These are phyloP conservation scores for Mortierella sp. DNA, from an alignment of 371 early-diverging fungal genomes.

Conservation along the genomic window DNA sequence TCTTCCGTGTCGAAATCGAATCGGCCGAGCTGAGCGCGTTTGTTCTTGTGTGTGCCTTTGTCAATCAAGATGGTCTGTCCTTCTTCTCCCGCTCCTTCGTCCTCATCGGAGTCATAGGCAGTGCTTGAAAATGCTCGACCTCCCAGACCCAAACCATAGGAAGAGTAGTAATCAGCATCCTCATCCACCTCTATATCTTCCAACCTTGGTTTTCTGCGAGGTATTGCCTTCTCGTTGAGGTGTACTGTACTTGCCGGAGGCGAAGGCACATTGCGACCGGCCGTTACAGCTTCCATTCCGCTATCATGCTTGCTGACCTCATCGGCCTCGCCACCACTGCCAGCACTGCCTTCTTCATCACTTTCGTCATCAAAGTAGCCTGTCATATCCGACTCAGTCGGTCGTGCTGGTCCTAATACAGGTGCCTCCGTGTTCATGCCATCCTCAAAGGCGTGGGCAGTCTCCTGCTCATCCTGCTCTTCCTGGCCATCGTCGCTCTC, in stretches of 20 bases:
- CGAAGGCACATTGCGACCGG: neutral
- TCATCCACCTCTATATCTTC: constrained; percentile 46
- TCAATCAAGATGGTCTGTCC: constrained; percentile 65
- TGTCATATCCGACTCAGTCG: constrained; percentile 26
- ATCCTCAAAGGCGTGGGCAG: neutral
- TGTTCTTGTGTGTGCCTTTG: constrained; percentile 76
- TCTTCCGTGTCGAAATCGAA: constrained; percentile 86
- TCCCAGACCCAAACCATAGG: constrained; percentile 41
- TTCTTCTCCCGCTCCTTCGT: constrained; percentile 57
- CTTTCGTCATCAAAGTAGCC: constrained; percentile 40
- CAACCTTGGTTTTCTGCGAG: constrained; percentile 29
- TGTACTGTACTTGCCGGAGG: constrained; percentile 22
- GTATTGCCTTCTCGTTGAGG: constrained; percentile 32
- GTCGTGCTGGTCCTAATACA: constrained; percentile 43
- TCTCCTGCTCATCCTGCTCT: constrained; percentile 15
- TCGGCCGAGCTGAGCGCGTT: constrained; percentile 74
- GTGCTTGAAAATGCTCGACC: constrained; percentile 34
- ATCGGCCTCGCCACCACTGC: constrained; percentile 11
- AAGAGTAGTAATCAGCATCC: constrained; percentile 49
- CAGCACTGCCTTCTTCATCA: constrained; percentile 22
- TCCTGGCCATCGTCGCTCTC: constrained; percentile 38
- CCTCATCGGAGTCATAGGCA: constrained; percentile 67
- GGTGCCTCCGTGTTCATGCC: constrained; percentile 27
- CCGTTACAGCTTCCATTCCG: neutral
- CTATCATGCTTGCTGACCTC: neutral